A percentile compares a stretch with the other conserved stretches of the same genome.
phyloP scores from a whole-genome alignment of 345 rosid species.

The Melaleuca quinquenervia region DNA sequence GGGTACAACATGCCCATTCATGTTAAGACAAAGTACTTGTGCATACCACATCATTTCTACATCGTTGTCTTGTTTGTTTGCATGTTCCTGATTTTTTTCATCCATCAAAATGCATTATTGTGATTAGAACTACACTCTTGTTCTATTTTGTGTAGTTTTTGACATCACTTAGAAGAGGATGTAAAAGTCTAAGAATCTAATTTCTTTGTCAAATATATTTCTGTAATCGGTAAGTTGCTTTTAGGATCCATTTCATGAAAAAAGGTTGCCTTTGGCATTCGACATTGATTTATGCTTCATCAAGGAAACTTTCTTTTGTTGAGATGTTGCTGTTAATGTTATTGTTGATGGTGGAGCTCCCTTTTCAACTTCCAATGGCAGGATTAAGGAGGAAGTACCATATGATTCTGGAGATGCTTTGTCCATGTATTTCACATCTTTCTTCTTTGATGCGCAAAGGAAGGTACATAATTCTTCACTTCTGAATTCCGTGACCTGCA shows the following conservation, averaged over 20 bases:
- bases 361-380: conserved; percentile 7
- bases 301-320: background rate
- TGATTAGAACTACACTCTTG: background rate
- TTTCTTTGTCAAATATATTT: background rate
- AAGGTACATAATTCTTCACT: conserved; percentile 33
- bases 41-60: background rate
- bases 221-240: background rate
- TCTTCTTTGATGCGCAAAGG: conserved; percentile 32
- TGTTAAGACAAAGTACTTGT: background rate
- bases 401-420: conserved; percentile 44
- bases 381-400: conserved; percentile 57
- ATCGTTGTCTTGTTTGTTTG: background rate
- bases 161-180: background rate
- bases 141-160: background rate
- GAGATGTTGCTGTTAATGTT: background rate
- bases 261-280: background rate
- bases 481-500: background rate
- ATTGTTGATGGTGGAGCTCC: background rate
- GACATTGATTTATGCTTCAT: background rate
- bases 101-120: background rate
- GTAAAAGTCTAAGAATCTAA: background rate
- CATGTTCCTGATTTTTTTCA: background rate
- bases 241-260: background rate
- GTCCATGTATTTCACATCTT: conserved; percentile 41
- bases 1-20: background rate